Evolutionary conservation across 495 filamentous ascomycete genomes (phyloP), one percentile per base, ranked within the genome.

Genomic region (Hapsidospora chrysogenum): DNA sequence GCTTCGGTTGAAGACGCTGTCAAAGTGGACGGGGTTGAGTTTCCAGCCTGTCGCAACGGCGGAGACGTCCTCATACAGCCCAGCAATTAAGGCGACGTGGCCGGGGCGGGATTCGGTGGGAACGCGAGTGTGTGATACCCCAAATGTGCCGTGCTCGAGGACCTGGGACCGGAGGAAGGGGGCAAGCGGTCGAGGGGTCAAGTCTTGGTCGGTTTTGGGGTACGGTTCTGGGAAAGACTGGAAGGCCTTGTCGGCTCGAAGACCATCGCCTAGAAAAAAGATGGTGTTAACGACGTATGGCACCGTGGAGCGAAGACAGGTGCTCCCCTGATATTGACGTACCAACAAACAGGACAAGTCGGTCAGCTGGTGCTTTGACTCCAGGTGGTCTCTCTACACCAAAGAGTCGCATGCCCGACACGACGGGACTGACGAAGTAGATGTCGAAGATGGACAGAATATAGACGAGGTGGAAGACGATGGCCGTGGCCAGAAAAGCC

Each of bases 41-140:
- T 96, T 96, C 92, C 92, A 99, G 10, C 92, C 92, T 7, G 92
- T 99, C 21, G 79, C 93, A 14, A 99, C 92, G 2, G 92, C 78
- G 28, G 87, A 95, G 4, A 99, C 92, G 63, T 99, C 92, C 53
- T 99, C 92, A 50, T 99, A 99, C 31, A 99, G 61, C 11, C 92
- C 92, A 14, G 92, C 92, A 47, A 99, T 99, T 31, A 99, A 69
- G 14, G 92, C 92, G 41, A 99, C 92, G 68, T 99, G 92, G 20
- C 92, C 92, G 0, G 92, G 92, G 21, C 92, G 72, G 11, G 92
- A 99, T 57, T 99, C 92, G 30, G 92, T 99, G 9, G 92, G 92
- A 3, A 99, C 85, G 32, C 92, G 79, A 17, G 92, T 99, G 57
- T 99, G 92, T 9, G 89, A 96, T 33, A 99, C 85, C 10, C 92